A percentile compares a stretch with the other conserved stretches of the same genome.
Conservation (phyloP, 495 filamentous ascomycete species). For the Xylaria venustula region DNA sequence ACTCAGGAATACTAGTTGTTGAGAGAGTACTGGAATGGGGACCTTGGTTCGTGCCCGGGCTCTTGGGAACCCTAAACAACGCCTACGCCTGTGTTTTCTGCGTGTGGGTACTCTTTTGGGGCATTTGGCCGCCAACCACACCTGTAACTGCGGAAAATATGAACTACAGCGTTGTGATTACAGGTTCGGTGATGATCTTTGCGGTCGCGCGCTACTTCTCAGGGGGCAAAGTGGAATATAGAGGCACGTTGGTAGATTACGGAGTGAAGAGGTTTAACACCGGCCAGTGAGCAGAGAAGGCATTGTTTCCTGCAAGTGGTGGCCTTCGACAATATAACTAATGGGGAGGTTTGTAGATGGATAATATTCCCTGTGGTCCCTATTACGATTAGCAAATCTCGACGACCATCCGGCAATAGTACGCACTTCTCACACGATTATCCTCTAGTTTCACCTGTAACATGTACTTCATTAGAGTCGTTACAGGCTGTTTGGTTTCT, state of each 20-base stretch:
- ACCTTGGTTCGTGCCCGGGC: conserved; percentile 7
- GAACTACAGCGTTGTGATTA: conserved; percentile 51
- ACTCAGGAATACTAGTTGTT: neutral
- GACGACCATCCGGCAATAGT: no score
- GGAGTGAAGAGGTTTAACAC: conserved; percentile 21
- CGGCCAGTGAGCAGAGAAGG: neutral
- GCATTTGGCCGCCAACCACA: conserved; percentile 25
- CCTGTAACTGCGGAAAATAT: conserved; percentile 44
- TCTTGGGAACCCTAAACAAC: neutral
- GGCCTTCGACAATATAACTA: no score
- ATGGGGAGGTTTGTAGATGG: no score
- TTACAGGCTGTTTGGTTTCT: no score
- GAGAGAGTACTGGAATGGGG: conserved; percentile 10
- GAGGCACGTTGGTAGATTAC: conserved; percentile 19
- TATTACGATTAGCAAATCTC: no score
- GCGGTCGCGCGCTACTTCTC: conserved; percentile 40
- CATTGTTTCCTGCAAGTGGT: no score
- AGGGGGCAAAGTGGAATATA: conserved; percentile 36
- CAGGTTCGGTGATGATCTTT: conserved; percentile 40
- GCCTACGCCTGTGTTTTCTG: conserved; percentile 6
- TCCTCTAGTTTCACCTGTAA: no score
- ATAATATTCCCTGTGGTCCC: no score
- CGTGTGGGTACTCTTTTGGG: conserved; percentile 20
- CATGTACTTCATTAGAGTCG: no score
- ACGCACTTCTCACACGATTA: no score